Conservation (phyloP, 306 rosid genomes). For the Vicia faba region DNA sequence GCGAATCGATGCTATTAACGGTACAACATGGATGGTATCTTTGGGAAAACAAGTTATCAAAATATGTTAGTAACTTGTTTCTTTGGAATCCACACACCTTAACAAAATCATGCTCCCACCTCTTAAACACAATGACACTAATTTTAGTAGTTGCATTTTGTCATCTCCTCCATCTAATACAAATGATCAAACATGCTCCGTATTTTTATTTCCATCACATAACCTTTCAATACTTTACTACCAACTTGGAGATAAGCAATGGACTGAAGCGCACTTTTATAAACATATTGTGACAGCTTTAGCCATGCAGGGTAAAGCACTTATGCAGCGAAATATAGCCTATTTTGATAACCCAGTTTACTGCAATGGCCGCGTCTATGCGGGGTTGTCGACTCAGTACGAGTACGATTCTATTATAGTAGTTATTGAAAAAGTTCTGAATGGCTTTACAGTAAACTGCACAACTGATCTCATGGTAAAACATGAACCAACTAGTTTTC, state of each 20-base stretch:
- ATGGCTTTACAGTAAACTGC: neutral
- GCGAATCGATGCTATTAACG: neutral
- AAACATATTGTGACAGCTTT: neutral
- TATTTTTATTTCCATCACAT: neutral
- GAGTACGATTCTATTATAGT: neutral
- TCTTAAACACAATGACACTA: neutral
- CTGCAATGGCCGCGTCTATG: neutral
- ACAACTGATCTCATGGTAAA: neutral
- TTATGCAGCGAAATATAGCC: neutral
- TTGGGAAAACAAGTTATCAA: neutral
- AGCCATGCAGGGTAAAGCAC: neutral
- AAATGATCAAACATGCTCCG: neutral
- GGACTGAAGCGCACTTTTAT: neutral
- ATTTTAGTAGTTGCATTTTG: neutral
- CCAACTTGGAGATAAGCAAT: conserved; percentile 21
- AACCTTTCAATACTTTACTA: neutral
- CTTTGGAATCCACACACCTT: conserved; percentile 18
- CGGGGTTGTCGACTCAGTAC: neutral
- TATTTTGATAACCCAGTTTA: neutral
- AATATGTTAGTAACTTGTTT: neutral
- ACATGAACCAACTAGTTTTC: neutral
- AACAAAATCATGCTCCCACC: neutral
- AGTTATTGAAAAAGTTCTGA: neutral
- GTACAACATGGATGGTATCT: conserved; percentile 11
- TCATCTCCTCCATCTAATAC: conserved; percentile 3